Percentiles rank a stretch among this genome's conserved stretches.
These are phyloP conservation scores for Talaromyces sp. DNA, from an alignment of 2,329 filamentous ascomycete species.

Conservation along the genomic window DNA sequence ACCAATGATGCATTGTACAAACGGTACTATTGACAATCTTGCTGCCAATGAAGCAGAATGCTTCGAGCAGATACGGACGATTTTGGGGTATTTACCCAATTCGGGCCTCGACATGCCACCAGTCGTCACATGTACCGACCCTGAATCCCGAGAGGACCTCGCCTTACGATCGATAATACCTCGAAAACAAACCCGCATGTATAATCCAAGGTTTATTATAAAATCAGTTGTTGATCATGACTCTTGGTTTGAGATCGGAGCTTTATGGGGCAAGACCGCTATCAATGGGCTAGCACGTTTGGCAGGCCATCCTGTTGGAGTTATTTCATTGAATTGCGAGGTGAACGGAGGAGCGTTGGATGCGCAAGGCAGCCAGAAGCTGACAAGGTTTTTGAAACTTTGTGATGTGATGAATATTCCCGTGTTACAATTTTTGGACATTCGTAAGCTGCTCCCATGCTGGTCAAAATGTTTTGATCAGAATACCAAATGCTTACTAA, in stretches of 20 bases:
- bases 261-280: conserved; percentile 57
- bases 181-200: conserved; percentile 54
- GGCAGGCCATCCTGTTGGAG: conserved; percentile 52
- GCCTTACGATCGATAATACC: conserved; percentile 54
- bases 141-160: conserved; percentile 44
- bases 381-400: conserved; percentile 56
- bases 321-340: conserved; percentile 58
- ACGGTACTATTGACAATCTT: conserved; percentile 62
- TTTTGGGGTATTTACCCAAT: conserved; percentile 55
- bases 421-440: conserved; percentile 58
- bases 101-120: conserved; percentile 53
- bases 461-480: background rate
- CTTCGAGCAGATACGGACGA: conserved; percentile 55
- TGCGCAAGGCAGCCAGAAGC: conserved; percentile 56
- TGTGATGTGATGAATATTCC: conserved; percentile 63
- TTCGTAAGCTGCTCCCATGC: conserved; percentile 36
- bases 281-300: conserved; percentile 58
- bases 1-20: conserved; percentile 57
- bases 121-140: conserved; percentile 41
- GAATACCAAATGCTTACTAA: conserved; percentile 7
- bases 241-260: conserved; percentile 61
- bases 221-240: conserved; percentile 49
- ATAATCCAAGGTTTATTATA: conserved; percentile 55
- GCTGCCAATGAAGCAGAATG: conserved; percentile 56
- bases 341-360: conserved; percentile 58